These are phyloP conservation scores for Areca catechu DNA, from an alignment of 176 grass and related monocot species.

Conservation along the genomic window DNA sequence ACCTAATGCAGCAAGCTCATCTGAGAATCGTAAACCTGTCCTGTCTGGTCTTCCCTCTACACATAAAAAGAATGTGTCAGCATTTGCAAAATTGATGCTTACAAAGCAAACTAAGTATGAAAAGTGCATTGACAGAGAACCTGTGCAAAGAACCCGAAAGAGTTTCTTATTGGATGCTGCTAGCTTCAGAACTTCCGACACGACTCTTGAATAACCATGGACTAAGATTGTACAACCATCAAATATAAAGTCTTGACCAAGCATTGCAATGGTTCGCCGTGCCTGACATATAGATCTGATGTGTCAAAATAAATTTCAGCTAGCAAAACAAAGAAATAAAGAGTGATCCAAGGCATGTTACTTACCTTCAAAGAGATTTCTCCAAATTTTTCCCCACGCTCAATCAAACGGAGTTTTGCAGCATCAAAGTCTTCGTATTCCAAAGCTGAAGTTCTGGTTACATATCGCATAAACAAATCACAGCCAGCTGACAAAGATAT, in stretches of 20 bases:
- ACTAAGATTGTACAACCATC: constrained; percentile 84
- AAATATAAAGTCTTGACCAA: constrained; percentile 85
- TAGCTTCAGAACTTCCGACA: constrained; percentile 89
- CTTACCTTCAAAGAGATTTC: constrained; percentile 92
- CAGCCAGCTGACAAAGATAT: constrained; percentile 92
- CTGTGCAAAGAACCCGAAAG: constrained; percentile 91
- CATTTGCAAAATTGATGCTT: neutral
- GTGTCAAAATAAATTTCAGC: neutral
- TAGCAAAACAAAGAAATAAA: neutral
- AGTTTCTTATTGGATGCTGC: constrained; percentile 80
- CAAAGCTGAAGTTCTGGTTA: constrained; percentile 85
- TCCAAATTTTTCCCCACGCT: constrained; percentile 97
- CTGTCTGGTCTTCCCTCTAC: constrained; percentile 93
- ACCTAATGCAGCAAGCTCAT: constrained; percentile 75
- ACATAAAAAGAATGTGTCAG: constrained; percentile 10
- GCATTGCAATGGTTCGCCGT: constrained; percentile 95
- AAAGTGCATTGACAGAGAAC: constrained; percentile 17
- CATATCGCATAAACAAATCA: constrained; percentile 95
- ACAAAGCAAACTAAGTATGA: neutral
- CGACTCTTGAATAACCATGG: constrained; percentile 87
- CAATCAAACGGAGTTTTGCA: constrained; percentile 77
- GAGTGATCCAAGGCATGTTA: constrained; percentile 2
- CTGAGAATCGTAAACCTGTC: constrained; percentile 76
- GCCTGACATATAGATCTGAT: constrained; percentile 36
- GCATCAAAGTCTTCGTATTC: constrained; percentile 95